Evolutionary conservation across 2,329 filamentous ascomycete genomes (phyloP).

Genomic region (Lachnellula cervina): DNA sequence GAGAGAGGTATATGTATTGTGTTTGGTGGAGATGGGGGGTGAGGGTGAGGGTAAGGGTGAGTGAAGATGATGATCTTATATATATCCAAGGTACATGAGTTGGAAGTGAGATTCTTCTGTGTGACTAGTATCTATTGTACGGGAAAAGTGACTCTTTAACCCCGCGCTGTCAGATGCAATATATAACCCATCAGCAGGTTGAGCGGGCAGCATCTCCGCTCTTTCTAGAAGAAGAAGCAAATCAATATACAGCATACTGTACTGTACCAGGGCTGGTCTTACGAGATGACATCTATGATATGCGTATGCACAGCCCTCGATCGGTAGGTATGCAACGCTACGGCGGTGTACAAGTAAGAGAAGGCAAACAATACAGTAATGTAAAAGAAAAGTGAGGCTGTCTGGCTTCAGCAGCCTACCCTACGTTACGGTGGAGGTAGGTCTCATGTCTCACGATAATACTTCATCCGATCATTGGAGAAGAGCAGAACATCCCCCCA

Average conservation of each 20-base stretch:
- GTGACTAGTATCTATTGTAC: neutral
- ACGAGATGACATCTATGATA: conserved; percentile 1
- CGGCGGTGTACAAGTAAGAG: conserved; percentile 6
- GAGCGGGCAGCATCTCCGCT: neutral
- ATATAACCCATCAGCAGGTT: neutral
- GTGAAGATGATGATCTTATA: neutral
- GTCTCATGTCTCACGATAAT: conserved; percentile 3
- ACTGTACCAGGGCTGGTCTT: conserved; percentile 3
- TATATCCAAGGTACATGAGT: neutral
- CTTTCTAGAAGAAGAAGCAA: neutral
- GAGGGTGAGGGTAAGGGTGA: neutral
- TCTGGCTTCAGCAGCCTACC: neutral
- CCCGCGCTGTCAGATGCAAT: neutral
- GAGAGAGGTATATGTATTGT: neutral
- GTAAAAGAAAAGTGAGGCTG: conserved; percentile 6
- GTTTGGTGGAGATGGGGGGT: neutral
- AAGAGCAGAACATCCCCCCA: neutral
- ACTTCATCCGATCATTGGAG: conserved; percentile 1
- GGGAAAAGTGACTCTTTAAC: neutral
- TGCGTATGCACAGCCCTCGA: conserved; percentile 5
- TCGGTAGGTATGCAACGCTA: conserved; percentile 2
- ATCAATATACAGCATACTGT: conserved; percentile 1
- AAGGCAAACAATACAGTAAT: conserved; percentile 1
- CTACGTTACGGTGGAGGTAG: too few relatives aligned
- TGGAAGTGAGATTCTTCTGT: neutral